Conservation (phyloP, 2,329 filamentous ascomycete species). For the Hansfordia pulvinata region DNA sequence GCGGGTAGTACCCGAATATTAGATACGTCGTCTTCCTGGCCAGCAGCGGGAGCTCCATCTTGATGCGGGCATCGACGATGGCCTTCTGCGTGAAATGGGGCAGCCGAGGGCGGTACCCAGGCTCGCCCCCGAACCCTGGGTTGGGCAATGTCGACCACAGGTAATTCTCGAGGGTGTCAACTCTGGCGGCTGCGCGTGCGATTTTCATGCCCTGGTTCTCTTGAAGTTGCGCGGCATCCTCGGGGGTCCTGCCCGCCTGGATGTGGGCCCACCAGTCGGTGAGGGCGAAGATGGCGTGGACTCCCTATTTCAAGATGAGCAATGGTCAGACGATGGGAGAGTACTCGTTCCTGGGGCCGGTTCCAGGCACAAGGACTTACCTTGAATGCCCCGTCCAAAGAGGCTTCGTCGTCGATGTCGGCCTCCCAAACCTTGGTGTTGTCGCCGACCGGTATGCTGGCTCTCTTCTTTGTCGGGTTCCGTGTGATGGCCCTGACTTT, state of each 20-base stretch:
- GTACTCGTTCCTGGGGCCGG: background rate
- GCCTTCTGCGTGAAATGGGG: constrained; percentile 24
- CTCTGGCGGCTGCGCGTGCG: constrained; percentile 21
- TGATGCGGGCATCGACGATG: constrained; percentile 23
- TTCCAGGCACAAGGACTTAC: background rate
- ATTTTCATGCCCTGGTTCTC: constrained; percentile 22
- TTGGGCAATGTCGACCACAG: constrained; percentile 28
- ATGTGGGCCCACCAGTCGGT: constrained; percentile 22
- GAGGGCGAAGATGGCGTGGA: constrained; percentile 19
- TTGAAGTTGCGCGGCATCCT: constrained; percentile 20
- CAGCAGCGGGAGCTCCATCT: constrained; percentile 12
- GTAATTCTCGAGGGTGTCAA: constrained; percentile 22
- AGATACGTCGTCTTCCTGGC: constrained; percentile 22
- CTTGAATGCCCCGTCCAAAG: constrained; percentile 2
- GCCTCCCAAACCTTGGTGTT: constrained; percentile 2
- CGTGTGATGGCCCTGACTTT: constrained; percentile 4
- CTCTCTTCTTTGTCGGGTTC: constrained; percentile 1
- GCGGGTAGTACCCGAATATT: constrained; percentile 16
- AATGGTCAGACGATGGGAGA: background rate
- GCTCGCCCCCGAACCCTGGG: constrained; percentile 10
- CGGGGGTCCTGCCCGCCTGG: constrained; percentile 5
- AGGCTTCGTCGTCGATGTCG: constrained; percentile 4
- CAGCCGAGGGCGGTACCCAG: constrained; percentile 17
- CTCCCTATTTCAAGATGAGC: constrained; percentile 1
- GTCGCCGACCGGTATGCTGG: constrained; percentile 3